Evolutionary conservation across 169 alveolate species (phyloP).

Genomic region (Plasmodium billcollinsi): DNA sequence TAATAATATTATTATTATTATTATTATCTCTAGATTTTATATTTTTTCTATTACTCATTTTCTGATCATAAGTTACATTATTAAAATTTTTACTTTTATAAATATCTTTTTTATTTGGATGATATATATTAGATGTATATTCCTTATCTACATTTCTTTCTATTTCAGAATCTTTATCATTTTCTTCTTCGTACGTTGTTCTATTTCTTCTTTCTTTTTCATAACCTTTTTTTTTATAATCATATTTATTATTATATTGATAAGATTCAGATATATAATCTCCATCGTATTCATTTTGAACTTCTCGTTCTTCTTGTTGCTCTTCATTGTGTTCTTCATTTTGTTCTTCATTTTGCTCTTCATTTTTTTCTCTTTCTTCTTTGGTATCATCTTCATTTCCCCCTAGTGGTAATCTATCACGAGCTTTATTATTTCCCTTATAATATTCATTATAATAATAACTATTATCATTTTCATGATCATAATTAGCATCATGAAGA

Average conservation of each 20-base stretch:
- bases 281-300: no score
- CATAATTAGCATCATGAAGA: background rate
- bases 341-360: background rate
- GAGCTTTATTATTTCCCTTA: no score
- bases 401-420: no score
- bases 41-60: conserved; percentile 27
- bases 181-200: background rate
- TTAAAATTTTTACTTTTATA: background rate
- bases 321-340: background rate
- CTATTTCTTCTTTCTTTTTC: background rate
- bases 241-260: background rate
- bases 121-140: conserved; percentile 4
- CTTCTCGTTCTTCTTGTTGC: background rate
- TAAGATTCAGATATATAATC: no score
- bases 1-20: no score
- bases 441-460: no score
- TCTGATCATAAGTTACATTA: conserved; percentile 6
- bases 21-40: conserved; percentile 10
- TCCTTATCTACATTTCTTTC: background rate
- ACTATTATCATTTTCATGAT: background rate
- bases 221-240: background rate
- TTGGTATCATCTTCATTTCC: no score
- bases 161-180: background rate
- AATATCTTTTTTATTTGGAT: conserved; percentile 13
- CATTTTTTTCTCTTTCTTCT: background rate